These are phyloP conservation scores for Clohesyomyces aquaticus DNA, from an alignment of 495 filamentous ascomycete genomes.

Conservation along the genomic window DNA sequence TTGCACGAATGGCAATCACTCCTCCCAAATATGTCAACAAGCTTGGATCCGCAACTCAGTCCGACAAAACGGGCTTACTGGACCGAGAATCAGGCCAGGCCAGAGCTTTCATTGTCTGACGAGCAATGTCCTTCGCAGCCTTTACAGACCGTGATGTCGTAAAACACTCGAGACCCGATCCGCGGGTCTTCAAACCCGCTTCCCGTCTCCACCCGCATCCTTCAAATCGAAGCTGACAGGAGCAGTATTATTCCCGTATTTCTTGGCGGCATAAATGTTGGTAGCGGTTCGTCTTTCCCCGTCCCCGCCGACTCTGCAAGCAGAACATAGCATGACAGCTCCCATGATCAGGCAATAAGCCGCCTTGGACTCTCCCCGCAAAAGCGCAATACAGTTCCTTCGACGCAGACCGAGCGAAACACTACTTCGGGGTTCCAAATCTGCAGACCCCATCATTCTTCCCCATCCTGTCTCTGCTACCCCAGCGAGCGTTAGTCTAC, in stretches of 20 bases:
- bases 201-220: background rate
- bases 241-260: constrained; percentile 69
- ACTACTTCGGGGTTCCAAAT: constrained; percentile 56
- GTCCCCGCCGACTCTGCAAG: constrained; percentile 8
- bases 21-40: constrained; percentile 2
- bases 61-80: too few relatives aligned
- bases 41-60: too few relatives aligned
- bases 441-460: constrained; percentile 56
- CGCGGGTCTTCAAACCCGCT: background rate
- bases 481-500: constrained; percentile 66
- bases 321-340: too few relatives aligned
- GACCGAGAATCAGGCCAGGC: too few relatives aligned
- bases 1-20: constrained; percentile 2
- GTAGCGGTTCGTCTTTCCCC: constrained; percentile 55
- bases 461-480: constrained; percentile 58
- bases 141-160: too few relatives aligned
- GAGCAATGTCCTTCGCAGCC: too few relatives aligned
- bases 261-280: constrained; percentile 71
- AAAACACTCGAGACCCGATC: background rate
- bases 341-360: constrained; percentile 75
- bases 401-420: constrained; percentile 60
- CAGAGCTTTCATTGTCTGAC: too few relatives aligned
- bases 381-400: constrained; percentile 62
- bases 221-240: constrained; percentile 4
- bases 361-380: constrained; percentile 69